Conservation (phyloP, 2,329 filamentous ascomycete species). For the Scleromitrula shiraiana region DNA sequence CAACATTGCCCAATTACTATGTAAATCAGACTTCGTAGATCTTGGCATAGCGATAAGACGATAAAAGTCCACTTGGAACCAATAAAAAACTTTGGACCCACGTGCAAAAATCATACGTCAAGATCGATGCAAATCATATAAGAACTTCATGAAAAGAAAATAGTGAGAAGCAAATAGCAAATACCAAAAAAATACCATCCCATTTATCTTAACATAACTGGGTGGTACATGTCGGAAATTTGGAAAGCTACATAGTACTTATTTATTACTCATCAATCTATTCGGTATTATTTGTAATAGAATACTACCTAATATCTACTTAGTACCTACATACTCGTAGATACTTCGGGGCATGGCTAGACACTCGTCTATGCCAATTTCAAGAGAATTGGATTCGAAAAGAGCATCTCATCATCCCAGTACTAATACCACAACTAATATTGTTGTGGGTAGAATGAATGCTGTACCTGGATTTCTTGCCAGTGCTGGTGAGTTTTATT, state of each 20-base stretch:
- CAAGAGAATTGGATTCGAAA: conserved; percentile 1
- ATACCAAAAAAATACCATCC: neutral
- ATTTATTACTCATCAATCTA: too few relatives aligned
- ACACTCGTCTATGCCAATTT: conserved; percentile 5
- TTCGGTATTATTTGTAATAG: conserved; percentile 1
- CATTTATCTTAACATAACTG: too few relatives aligned
- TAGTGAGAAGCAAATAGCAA: too few relatives aligned
- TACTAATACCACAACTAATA: conserved; percentile 1
- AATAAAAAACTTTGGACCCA: neutral
- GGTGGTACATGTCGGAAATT: too few relatives aligned
- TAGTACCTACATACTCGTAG: too few relatives aligned
- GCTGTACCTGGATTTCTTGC: conserved; percentile 50
- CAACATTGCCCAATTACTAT: too few relatives aligned
- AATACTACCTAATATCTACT: too few relatives aligned
- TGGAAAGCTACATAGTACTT: too few relatives aligned
- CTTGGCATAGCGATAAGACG: conserved; percentile 8
- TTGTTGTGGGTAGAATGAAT: conserved; percentile 45
- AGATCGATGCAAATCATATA: neutral
- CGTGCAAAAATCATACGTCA: conserved; percentile 5
- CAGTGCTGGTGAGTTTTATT: conserved; percentile 46
- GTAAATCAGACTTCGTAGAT: neutral
- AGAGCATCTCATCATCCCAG: neutral
- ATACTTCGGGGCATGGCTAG: conserved; percentile 1
- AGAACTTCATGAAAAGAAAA: neutral
- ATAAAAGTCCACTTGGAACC: conserved; percentile 1